Evolutionary conservation across 768 basidiomycete genomes (phyloP).

Genomic region (Auriculariales sp.): DNA sequence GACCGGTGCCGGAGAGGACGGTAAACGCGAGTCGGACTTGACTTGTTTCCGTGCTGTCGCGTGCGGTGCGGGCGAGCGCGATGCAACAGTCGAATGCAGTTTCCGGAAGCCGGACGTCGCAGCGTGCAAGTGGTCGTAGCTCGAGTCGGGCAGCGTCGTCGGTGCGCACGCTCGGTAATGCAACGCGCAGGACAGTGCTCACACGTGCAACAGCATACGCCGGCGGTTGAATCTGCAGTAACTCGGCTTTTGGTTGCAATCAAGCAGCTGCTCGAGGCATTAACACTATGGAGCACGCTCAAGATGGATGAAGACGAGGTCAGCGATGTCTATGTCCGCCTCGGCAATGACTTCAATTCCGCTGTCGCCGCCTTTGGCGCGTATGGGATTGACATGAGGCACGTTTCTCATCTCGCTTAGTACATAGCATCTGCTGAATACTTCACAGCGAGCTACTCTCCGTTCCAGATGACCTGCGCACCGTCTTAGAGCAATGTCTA

Average conservation of each 20-base stretch:
- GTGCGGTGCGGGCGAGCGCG: no score
- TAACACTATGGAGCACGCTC: slow-evolving; percentile 70
- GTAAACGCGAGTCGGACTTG: no score
- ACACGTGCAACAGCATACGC: slow-evolving; percentile 16
- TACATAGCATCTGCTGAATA: not conserved
- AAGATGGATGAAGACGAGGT: slow-evolving; percentile 65
- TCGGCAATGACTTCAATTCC: slow-evolving; percentile 95
- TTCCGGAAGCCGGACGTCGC: no score
- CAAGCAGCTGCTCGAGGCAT: slow-evolving; percentile 81
- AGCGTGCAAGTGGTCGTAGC: no score
- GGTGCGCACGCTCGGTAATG: not conserved
- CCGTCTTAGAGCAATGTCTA: slow-evolving; percentile 78
- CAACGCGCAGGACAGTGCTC: not conserved
- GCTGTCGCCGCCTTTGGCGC: slow-evolving; percentile 79
- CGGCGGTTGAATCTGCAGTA: slow-evolving; percentile 79
- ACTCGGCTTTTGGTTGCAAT: slow-evolving; percentile 89
- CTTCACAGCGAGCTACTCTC: slow-evolving; percentile 60
- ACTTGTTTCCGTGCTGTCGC: no score
- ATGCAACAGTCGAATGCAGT: no score
- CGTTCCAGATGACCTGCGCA: slow-evolving; percentile 81
- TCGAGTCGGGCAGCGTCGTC: not conserved
- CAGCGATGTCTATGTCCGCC: slow-evolving; percentile 90
- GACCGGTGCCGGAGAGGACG: no score
- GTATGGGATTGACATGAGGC: slow-evolving; percentile 87
- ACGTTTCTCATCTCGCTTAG: slow-evolving; percentile 20